These are phyloP conservation scores for Jamesozyma lodderae DNA, from an alignment of 805 yeast genomes.

Conservation along the genomic window DNA sequence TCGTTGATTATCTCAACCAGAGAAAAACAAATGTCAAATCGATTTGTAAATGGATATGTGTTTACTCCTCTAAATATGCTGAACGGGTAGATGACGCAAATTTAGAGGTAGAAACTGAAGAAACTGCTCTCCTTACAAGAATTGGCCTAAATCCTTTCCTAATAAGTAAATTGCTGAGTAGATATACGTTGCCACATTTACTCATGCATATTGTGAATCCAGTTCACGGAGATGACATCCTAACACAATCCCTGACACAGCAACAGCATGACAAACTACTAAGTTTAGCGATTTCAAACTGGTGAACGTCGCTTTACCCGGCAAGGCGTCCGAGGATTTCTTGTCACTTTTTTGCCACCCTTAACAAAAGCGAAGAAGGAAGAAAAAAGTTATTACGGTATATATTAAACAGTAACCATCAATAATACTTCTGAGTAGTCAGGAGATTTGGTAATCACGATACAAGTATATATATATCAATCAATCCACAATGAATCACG, in stretches of 20 bases:
- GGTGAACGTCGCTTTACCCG: constrained; percentile 2
- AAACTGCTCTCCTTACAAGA: not conserved
- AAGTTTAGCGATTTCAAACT: not conserved
- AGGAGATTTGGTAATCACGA: not conserved
- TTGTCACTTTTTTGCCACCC: constrained; percentile 4
- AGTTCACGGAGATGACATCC: not conserved
- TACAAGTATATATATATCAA: not conserved
- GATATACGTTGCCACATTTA: not conserved
- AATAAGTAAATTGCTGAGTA: not conserved
- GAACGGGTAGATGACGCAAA: not conserved
- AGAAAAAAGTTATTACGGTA: not conserved
- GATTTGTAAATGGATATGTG: not conserved
- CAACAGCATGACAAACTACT: not conserved
- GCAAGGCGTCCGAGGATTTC: not conserved
- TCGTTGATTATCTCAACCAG: not conserved
- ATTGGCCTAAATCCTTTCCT: constrained; percentile 2
- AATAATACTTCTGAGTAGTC: not conserved
- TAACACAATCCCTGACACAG: not conserved
- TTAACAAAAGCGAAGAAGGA: not conserved
- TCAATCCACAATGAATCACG: constrained; percentile 70
- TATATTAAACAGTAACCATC: not conserved
- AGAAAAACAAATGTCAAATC: not conserved
- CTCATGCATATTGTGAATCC: not conserved
- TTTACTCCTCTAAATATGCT: not conserved
- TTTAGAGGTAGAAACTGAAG: not conserved